phyloP scores from a whole-genome alignment of 306 rosid species.

The Prinsepia uniflora region DNA sequence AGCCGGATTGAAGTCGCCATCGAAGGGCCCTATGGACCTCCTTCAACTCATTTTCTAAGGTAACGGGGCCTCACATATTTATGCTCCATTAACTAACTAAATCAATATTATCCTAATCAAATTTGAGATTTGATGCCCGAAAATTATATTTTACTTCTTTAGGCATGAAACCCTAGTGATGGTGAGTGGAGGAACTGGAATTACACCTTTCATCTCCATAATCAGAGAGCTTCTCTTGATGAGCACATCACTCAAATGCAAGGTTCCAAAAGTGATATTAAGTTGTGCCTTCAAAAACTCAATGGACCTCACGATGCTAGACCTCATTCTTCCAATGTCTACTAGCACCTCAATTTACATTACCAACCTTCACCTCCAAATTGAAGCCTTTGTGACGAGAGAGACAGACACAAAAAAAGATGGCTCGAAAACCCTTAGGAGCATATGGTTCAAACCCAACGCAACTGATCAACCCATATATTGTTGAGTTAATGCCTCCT shows the following conservation, averaged over 20 bases:
- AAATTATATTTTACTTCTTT: background rate
- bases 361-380: conserved; percentile 37
- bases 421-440: conserved; percentile 9
- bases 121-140: too few species aligned
- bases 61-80: background rate
- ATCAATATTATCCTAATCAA: too few species aligned
- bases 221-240: conserved; percentile 44
- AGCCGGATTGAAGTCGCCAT: conserved; percentile 46
- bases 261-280: conserved; percentile 42
- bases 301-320: conserved; percentile 48
- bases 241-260: conserved; percentile 23
- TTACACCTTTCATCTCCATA: conserved; percentile 70
- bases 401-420: conserved; percentile 30
- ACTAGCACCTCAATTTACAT: conserved; percentile 30
- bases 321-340: conserved; percentile 52
- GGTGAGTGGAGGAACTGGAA: conserved; percentile 80
- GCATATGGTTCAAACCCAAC: conserved; percentile 44
- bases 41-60: conserved; percentile 51
- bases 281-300: conserved; percentile 50
- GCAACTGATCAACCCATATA: conserved; percentile 41
- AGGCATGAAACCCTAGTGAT: conserved; percentile 57
- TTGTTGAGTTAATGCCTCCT: too few species aligned
- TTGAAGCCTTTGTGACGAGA: conserved; percentile 66
- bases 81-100: too few species aligned
- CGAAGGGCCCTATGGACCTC: conserved; percentile 80